These are phyloP conservation scores for Apophysomyces trapeziformis DNA, from an alignment of 371 early-diverging fungal species.

Conservation along the genomic window DNA sequence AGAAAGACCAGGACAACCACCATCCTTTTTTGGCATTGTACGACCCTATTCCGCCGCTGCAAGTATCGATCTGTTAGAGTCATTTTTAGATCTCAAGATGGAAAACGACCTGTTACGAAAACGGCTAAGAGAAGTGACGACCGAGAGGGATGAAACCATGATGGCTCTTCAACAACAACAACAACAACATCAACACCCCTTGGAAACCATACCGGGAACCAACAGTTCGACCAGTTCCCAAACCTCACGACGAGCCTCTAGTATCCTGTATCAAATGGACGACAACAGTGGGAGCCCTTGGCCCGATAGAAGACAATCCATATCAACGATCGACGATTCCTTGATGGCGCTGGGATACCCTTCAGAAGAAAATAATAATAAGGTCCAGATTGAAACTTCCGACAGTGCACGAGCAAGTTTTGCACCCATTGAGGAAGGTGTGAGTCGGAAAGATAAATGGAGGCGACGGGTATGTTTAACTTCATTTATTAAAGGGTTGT, in stretches of 20 bases:
- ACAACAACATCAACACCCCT: too few relatives aligned
- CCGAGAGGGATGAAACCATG: slow-evolving; percentile 5
- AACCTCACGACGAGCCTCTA: slow-evolving; percentile 2
- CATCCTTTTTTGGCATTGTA: slow-evolving; percentile 57
- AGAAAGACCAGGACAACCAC: slow-evolving; percentile 19
- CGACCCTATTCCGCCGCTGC: slow-evolving; percentile 54
- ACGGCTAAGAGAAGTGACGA: slow-evolving; percentile 18
- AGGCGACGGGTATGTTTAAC: slow-evolving; percentile 20
- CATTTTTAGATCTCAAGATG: slow-evolving; percentile 58
- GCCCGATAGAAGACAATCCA: neutral
- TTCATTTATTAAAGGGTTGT: too few relatives aligned
- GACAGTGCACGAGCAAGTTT: neutral
- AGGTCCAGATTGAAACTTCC: too few relatives aligned
- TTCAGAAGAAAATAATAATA: neutral
- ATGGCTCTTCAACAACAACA: neutral
- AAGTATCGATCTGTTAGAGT: slow-evolving; percentile 38
- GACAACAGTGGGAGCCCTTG: neutral
- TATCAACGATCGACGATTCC: neutral
- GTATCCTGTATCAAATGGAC: neutral
- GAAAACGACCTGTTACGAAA: slow-evolving; percentile 56
- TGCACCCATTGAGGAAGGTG: neutral
- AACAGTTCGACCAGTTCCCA: slow-evolving; percentile 2
- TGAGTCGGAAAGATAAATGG: slow-evolving; percentile 13
- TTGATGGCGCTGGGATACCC: neutral
- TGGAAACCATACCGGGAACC: neutral